Conservation (phyloP, 805 yeast genomes). For the Saccharomycopsis microspora region DNA sequence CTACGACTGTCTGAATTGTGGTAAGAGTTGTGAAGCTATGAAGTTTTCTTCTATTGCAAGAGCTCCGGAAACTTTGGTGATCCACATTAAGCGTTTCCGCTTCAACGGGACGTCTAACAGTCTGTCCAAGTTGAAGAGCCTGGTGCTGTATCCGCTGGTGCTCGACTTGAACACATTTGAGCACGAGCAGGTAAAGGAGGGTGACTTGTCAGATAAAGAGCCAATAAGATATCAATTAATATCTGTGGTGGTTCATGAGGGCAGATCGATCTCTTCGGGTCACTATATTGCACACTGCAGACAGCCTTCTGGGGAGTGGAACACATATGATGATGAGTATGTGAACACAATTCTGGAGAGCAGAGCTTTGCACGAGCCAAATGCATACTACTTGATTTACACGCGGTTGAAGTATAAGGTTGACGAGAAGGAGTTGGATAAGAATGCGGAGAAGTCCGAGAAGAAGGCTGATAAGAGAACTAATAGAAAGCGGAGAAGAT, state of each 20-base stretch:
- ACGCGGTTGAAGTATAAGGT: constrained; percentile 57
- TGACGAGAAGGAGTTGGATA: neutral
- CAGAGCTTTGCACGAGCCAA: constrained; percentile 68
- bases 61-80: constrained; percentile 79
- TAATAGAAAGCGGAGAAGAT: too few species aligned
- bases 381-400: constrained; percentile 85
- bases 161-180: constrained; percentile 58
- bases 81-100: constrained; percentile 86
- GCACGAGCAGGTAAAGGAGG: neutral
- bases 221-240: constrained; percentile 53
- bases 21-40: constrained; percentile 61
- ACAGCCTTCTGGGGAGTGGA: constrained; percentile 91
- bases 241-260: constrained; percentile 88
- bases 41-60: constrained; percentile 64
- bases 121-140: constrained; percentile 79
- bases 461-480: too few species aligned
- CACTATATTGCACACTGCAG: constrained; percentile 87
- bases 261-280: constrained; percentile 84
- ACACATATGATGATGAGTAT: constrained; percentile 88
- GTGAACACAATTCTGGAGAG: constrained; percentile 62
- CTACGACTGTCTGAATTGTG: constrained; percentile 82
- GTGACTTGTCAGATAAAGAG: constrained; percentile 7
- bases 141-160: constrained; percentile 68
- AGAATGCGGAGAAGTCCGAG: too few species aligned
- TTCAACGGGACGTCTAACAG: constrained; percentile 60